Base-by-base conservation (phyloP, 2,329 filamentous ascomycete species). In the Colletotrichum orbiculare region DNA sequence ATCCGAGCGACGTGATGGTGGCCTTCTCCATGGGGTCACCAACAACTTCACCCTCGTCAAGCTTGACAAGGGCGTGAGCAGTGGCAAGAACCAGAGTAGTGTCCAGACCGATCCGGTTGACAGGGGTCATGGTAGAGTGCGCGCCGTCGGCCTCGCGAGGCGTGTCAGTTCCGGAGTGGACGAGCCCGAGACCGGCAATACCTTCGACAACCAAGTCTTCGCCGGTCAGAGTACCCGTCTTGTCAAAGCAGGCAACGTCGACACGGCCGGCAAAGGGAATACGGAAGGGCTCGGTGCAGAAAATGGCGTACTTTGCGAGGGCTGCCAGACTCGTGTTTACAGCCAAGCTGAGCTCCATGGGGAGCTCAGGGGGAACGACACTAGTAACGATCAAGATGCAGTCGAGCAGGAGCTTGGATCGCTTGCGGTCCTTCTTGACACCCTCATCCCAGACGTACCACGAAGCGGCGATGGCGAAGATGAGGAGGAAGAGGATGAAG, bases 381-480 rank as follows among this genome's bases (percentile, higher is more conserved):
- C 94, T 97, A 45, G 96, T 99, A 72, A 99, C 89, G 73, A 99
- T 99, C 77, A 99, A 90, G 78, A 99, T 88, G 76, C 96, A 99
- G 81, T 99, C 96, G 58, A 99, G 88, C 64, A 99, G 87, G 43
- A 99, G 88, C 87, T 99, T 99, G 50, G 95, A 98, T 69, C 96
- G 91, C 83, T 99, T 98, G 75, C 96, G 91, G 74, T 98, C 95
- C 81, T 92, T 94, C 75, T 87, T 87, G 59, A 99, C 95, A 82
- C 96, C 96, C 79, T 99, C 95, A 67, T 94, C 89, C 96, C 96
- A 99, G 65, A 99, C 96, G 77, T 99, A 99, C 94, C 96, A 97
- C 11, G 96, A 97, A 56, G 96, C 96, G 60, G 96, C 96, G 76
- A 99, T 88, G 72, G 96, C 96, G 80, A 99, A 99, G 72, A 98